Conservation (phyloP, 1,284 basidiomycete species). For the Schizopora paradoxa region DNA sequence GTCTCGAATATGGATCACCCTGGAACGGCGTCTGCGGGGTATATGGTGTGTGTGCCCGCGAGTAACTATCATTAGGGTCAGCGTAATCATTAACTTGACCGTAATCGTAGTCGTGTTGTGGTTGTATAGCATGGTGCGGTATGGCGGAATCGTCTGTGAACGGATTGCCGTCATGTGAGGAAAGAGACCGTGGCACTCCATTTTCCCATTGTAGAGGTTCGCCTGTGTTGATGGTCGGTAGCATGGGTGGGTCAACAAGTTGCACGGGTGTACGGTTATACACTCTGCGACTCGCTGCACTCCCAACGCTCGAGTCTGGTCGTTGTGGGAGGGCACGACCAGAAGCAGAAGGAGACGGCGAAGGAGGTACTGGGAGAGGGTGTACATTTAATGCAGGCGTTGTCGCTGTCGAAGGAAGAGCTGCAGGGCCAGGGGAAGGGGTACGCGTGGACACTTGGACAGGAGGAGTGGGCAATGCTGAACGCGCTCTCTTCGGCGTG, state of each 20-base stretch:
- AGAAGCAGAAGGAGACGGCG: constrained; percentile 6
- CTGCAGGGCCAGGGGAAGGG: not conserved
- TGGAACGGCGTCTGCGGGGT: constrained; percentile 6
- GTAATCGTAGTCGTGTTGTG: constrained; percentile 12
- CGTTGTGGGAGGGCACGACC: not conserved
- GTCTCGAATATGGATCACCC: constrained; percentile 16
- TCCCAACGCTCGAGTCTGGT: constrained; percentile 2
- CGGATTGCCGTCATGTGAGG: constrained; percentile 23
- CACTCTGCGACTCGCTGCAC: not conserved
- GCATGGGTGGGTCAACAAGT: constrained; percentile 9
- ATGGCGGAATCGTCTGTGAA: constrained; percentile 25
- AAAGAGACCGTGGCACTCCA: constrained; percentile 12
- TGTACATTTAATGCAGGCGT: too few species aligned
- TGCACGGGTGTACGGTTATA: not conserved
- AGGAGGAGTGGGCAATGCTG: not conserved
- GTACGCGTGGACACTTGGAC: not conserved
- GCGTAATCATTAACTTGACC: constrained; percentile 3
- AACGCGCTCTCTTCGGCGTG: not conserved
- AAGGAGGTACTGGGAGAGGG: too few species aligned
- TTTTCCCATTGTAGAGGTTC: constrained; percentile 29
- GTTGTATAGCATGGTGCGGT: constrained; percentile 17
- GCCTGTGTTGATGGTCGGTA: constrained; percentile 31
- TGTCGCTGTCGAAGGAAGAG: constrained; percentile 7
- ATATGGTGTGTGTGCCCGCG: constrained; percentile 2
- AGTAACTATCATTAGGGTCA: constrained; percentile 2